Evolutionary conservation across 2,329 filamentous ascomycete genomes (phyloP).

Genomic region (Xylaria digitata): DNA sequence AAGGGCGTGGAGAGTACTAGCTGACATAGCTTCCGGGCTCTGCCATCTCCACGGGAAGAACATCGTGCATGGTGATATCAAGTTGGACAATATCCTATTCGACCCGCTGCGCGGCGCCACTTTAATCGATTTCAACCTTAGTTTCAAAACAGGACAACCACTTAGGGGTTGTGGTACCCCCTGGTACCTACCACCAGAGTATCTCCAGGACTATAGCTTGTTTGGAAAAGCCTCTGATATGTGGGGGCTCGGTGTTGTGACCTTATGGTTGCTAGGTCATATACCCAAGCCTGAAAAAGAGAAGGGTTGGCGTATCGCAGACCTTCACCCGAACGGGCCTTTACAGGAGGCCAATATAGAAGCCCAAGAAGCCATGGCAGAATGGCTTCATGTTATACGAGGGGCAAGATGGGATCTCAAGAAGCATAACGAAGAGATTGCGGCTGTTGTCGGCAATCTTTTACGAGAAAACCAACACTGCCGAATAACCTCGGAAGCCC

Average conservation of each 20-base stretch:
- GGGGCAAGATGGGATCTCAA: neutral
- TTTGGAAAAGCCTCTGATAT: neutral
- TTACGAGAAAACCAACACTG: no score
- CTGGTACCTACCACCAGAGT: slow-evolving; percentile 23
- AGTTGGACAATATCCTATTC: slow-evolving; percentile 16
- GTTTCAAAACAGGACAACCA: neutral
- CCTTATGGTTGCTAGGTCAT: slow-evolving; percentile 14
- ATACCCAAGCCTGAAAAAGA: slow-evolving; percentile 12
- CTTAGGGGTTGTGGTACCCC: neutral
- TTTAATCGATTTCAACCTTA: slow-evolving; percentile 3
- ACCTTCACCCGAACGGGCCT: neutral
- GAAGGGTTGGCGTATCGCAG: neutral
- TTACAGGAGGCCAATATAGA: neutral
- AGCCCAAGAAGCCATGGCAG: neutral
- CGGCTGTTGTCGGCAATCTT: no score
- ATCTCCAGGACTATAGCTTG: accelerated
- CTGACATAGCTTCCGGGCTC: slow-evolving; percentile 14
- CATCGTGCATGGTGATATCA: slow-evolving; percentile 16
- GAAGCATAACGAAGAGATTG: no score
- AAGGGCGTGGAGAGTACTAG: slow-evolving; percentile 20
- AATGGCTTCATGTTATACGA: neutral
- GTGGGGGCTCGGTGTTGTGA: slow-evolving; percentile 24
- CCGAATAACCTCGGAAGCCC: no score
- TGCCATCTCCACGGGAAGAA: slow-evolving; percentile 8
- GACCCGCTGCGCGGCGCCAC: slow-evolving; percentile 15